Base-by-base conservation (phyloP, 345 rosid genomes). In the Moringa oleifera region DNA sequence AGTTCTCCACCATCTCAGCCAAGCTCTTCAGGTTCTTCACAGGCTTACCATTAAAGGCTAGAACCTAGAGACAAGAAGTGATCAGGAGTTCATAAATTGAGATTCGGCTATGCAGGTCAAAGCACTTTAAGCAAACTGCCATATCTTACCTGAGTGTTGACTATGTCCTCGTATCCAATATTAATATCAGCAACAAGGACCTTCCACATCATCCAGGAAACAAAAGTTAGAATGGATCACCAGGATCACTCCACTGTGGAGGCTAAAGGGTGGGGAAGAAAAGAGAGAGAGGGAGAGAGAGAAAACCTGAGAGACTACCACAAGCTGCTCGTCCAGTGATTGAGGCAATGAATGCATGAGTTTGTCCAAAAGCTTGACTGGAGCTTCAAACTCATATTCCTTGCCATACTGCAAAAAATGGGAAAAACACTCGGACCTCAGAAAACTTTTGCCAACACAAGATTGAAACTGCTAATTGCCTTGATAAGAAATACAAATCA, bases 331-430 rank as follows among this genome's bases (percentile, higher is more conserved):
- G 53, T 83, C 84, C 56, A 69, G 74, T 25, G 82, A 78, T 63
- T 78, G 83, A 41, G 80, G 80, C 92, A 81, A 78, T 56, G 83
- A 68, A 77, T 86, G 85, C 23, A 83, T 75, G 71, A 77, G 85
- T 65, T 81, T 83, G 76, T 86, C 87, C 81, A 81, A 73, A 51
- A 86, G 76, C 66, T 86, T 86, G 51, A 86, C 87, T 4, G 92
- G 92, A 59, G 92, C 83, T 74, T 81, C 92, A 73, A 72, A 86
- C 76, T 81, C 92, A 59, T 86, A 81, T 20, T 86, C 84, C 77
- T 86, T 81, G 24, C 92, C 89, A 68, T 86, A 86, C 92, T 81
- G 77, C 54, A 51, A 49, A 11, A 68, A 4, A 33, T 33, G 37
- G 11, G 23, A 41, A 5, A 63, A 46, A 31, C 11, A 18, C 19